Evolutionary conservation across 2,329 filamentous ascomycete genomes (phyloP), one percentile per base, ranked within the genome.

Genomic region (Acrocalymma vagum): DNA sequence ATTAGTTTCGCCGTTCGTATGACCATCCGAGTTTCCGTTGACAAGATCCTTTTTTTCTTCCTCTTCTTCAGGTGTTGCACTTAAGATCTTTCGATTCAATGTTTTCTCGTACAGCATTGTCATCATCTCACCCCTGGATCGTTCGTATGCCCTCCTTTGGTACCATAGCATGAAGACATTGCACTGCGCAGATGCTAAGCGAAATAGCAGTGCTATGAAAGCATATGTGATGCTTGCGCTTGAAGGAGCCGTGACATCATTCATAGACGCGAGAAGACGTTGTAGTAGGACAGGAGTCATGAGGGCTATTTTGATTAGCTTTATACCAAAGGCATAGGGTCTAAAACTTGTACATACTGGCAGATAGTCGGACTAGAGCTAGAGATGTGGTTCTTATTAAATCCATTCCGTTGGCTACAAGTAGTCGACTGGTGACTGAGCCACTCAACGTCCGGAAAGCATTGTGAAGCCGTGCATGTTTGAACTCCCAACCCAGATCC

Each of bases 101-200:
- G 86, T 87, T 67, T 93, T 93, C 58, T 90, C 87, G 58, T 90
- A 90, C 9, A 92, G 78, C 81, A 90, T 90, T 11, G 88, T 92
- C 43, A 93, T 87, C 79, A 93, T 83, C 69, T 95, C 90, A 4
- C 91, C 91, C 31, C 91, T 78, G 5, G 87, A 90, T 42, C 91
- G 77, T 66, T 96, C 91, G 55, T 96, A 96, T 18, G 83, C 83
- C 45, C 92, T 84, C 51, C 91, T 82, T n/a, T 85, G 84, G 60
- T 87, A 95, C 91, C 91, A 96, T 1, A 90, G 73, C 16, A 75
- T 82, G 55, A 92, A 82, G 0, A 91, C 83, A 5, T 78, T 78
- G 0, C 81, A 81, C 55, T 93, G 88, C 1, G 81, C 77, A 7
- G 79, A 78, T 6, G 85, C 58, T 2, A 90, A 69, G 22, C 87